These are phyloP conservation scores for Baorangia bicolor DNA, from an alignment of 768 basidiomycete genomes.

Conservation along the genomic window DNA sequence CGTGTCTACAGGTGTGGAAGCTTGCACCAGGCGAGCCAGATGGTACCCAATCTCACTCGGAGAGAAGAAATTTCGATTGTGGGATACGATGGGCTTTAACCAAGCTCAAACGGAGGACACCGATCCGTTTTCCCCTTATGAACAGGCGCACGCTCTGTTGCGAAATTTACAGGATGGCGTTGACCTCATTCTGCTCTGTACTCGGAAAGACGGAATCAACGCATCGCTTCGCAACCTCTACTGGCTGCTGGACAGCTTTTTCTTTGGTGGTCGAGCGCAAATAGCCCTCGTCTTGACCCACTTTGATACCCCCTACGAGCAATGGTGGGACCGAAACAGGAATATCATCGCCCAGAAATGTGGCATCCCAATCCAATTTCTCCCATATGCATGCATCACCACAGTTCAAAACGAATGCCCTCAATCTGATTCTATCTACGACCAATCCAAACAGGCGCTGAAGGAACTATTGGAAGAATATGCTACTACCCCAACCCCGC, in stretches of 20 bases:
- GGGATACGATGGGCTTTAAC: constrained; percentile 36
- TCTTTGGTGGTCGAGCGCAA: constrained; percentile 37
- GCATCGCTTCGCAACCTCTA: constrained; percentile 37
- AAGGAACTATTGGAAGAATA: constrained; percentile 7
- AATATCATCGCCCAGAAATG: constrained; percentile 16
- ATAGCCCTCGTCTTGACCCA: constrained; percentile 40
- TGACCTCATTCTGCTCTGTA: constrained; percentile 39
- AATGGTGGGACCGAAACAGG: constrained; percentile 41
- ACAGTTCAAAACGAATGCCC: constrained; percentile 4
- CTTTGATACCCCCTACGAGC: constrained; percentile 32
- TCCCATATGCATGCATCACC: constrained; percentile 21
- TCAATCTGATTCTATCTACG: background rate
- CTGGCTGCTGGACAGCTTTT: constrained; percentile 36
- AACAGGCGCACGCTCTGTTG: constrained; percentile 36
- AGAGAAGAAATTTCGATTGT: constrained; percentile 27
- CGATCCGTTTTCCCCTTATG: constrained; percentile 22
- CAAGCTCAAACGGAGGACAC: constrained; percentile 18
- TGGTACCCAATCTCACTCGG: constrained; percentile 22
- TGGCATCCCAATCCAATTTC: constrained; percentile 8
- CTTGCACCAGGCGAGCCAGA: constrained; percentile 34
- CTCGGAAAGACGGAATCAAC: constrained; percentile 39
- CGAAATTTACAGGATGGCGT: constrained; percentile 34
- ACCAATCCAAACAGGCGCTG: constrained; percentile 16
- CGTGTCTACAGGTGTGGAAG: constrained; percentile 29
- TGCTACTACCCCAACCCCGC: constrained; percentile 3